Base-by-base conservation (phyloP, 176 grass and related monocot species). In the Triticum timopheevii region DNA sequence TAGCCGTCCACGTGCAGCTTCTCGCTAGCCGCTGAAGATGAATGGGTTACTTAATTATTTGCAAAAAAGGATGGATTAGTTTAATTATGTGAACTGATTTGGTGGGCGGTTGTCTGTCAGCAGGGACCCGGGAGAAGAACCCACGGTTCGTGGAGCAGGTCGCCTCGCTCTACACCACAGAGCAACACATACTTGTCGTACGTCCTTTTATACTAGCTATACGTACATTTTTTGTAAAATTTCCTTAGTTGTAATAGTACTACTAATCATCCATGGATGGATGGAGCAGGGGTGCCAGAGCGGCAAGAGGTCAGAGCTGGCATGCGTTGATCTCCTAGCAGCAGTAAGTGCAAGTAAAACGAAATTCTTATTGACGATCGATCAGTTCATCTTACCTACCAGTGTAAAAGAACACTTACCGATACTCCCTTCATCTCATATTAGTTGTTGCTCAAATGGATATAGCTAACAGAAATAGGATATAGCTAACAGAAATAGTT, bases 101-200 rank as follows among this genome's bases (percentile, higher is more conserved):
- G 5, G 33, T 69, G 66, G 66, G 8, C 20, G 70, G 23, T 6
- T 7, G 2, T 42, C 35, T 16, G 0, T 52, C 15, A 5, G 19
- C 92, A 97, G 95, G 95, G 17, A 85, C 7, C 71, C 71, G 81
- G 70, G 89, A 86, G 87, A 95, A 93, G 77, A 97, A 97, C 69
- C 84, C 80, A 38, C 20, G 50, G 67, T 97, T 95, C 71, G 17
- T 88, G 20, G 84, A 95, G 74, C 90, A 90, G 78, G 93, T 93
- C 9, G 85, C 88, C 31, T 84, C 80, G 44, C 49, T 83, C 39
- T 93, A 88, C 35, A 86, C 44, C 78, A 95, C 82, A 62, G 89
- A 97, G 10, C 92, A 97, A 36, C 44, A 36, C 69, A 72, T 97
- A 19, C 59, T 95, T 3, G 82, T 97, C 87, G 95, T 97, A 34